Evolutionary conservation across 2,329 filamentous ascomycete genomes (phyloP).

Genomic region (Beauveria australis): DNA sequence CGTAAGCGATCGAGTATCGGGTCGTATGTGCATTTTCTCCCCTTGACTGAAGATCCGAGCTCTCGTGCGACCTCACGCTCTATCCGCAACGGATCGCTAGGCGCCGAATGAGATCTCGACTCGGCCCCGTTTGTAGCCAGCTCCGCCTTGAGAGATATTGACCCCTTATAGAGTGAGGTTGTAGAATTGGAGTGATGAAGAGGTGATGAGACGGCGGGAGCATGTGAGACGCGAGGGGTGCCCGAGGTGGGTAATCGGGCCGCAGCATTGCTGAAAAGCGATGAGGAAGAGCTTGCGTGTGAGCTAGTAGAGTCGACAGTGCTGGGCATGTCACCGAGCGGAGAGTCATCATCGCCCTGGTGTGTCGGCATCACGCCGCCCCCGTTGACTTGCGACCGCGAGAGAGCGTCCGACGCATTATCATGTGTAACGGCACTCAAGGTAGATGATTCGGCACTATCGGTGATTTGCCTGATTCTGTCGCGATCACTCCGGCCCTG

Average conservation of each 20-base stretch:
- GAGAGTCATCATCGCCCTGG: constrained; percentile 50
- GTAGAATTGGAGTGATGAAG: constrained; percentile 23
- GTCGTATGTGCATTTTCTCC: constrained; percentile 54
- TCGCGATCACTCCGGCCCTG: constrained; percentile 29
- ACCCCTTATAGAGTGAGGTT: neutral
- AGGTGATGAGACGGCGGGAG: constrained; percentile 20
- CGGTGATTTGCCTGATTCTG: constrained; percentile 19
- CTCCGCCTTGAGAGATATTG: neutral
- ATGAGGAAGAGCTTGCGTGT: constrained; percentile 60
- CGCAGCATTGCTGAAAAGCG: constrained; percentile 54
- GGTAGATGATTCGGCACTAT: constrained; percentile 18
- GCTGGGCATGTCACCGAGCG: constrained; percentile 59
- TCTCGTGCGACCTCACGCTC: constrained; percentile 43
- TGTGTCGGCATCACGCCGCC: constrained; percentile 26
- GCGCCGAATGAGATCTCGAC: neutral
- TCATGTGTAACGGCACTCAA: constrained; percentile 18
- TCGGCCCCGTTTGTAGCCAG: neutral
- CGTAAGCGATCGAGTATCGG: constrained; percentile 45
- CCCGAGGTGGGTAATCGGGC: constrained; percentile 32
- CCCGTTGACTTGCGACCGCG: constrained; percentile 8
- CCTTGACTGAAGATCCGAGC: constrained; percentile 43
- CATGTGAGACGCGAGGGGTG: constrained; percentile 22
- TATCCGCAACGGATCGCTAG: neutral
- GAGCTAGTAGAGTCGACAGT: constrained; percentile 67
- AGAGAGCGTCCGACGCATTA: constrained; percentile 12